Base-by-base conservation (phyloP, 495 filamentous ascomycete genomes). In the Articulospora tetracladia region DNA sequence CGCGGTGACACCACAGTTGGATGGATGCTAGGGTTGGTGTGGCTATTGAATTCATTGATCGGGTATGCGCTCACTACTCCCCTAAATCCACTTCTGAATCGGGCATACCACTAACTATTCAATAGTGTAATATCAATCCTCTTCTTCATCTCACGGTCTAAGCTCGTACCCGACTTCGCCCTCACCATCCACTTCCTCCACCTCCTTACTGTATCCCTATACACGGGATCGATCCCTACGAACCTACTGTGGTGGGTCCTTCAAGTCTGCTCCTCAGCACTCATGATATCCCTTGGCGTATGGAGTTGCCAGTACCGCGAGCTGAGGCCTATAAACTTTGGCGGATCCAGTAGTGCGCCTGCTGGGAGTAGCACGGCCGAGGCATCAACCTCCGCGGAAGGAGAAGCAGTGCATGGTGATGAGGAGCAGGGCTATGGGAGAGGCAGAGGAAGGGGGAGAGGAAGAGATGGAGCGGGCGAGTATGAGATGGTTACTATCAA, bases 241-340 rank as follows among this genome's bases (percentile, higher is more conserved):
- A 86, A 91, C 64, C 70, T 80, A 52, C 86, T 93, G 52, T 99
- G 94, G 94, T 99, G 94, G 94, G 76, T 79, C 0, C 72, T 95
- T 23, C 91, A 96, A 74, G 72, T 77, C 20, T 78, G 76, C 27
- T 91, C 89, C 55, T 86, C 84, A 19, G 78, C 72, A 0, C 64
- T 93, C 26, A 92, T 93, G 81, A 86, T 83, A 0, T 79, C 72
- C 20, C 76, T 90, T 1, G 93, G 90, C 0, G 89, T 95, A 22
- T 99, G 94, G 89, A 86, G 85, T 10, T 99, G 94, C 70, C 89
- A 85, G 70, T 94, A 89, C 77, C 78, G 94, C 30, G 93, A 99
- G 72, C 73, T 99, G 54, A 77, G 83, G 65, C 94, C 94, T 6
- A 97, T 99, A 60, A 84, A 77, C 28, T 97, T 98, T 69, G 93